Base-by-base conservation (phyloP, 2,329 filamentous ascomycete genomes). In the Gaeumannomyces tritici region DNA sequence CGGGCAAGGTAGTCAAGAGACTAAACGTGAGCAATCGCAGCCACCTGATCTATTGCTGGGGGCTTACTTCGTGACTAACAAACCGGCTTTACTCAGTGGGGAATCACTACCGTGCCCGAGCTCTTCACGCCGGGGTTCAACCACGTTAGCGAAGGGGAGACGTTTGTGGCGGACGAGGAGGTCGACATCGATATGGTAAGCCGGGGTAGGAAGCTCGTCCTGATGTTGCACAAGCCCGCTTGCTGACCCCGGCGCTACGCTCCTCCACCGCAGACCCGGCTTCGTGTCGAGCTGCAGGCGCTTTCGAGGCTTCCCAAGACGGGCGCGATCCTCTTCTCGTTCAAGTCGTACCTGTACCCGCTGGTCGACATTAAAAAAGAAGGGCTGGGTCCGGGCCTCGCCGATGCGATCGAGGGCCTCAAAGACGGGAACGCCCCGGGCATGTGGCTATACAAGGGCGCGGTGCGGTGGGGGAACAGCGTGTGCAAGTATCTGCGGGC, bases 321-420 rank as follows among this genome's bases (percentile, higher is more conserved):
- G 0, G 68, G 69, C 3, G 77, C 78, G 0, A 69, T 84, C 2
- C 67, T 84, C 15, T 84, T 84, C 69, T 80, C 80, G 12, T 82
- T 84, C 73, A 83, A 84, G 71, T 83, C 81, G 0, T 82, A 82
- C 63, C 63, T 83, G 21, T 83, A 82, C 60, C 76, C 78, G 0
- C 63, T 84, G 0, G 64, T 69, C 11, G 74, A 81, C 3, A 74
- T 84, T 67, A 83, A 79, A 65, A 73, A 69, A 0, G 81, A 84
- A 59, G 81, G 79, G 0, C 68, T 77, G 1, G 81, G 80, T 0
- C 71, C 71, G 1, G 69, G 75, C 35, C 70, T 84, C 21, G 80
- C 80, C 0, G 77, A 81, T 51, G 80, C 81, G 0, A 79, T 84
- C n/a, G 78, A 84, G 61, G 82, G 81, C 0, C 66, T 84, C 61